These are phyloP conservation scores for Phytophthora hibernalis DNA, from an alignment of 352 stramenopile species.

Conservation along the genomic window DNA sequence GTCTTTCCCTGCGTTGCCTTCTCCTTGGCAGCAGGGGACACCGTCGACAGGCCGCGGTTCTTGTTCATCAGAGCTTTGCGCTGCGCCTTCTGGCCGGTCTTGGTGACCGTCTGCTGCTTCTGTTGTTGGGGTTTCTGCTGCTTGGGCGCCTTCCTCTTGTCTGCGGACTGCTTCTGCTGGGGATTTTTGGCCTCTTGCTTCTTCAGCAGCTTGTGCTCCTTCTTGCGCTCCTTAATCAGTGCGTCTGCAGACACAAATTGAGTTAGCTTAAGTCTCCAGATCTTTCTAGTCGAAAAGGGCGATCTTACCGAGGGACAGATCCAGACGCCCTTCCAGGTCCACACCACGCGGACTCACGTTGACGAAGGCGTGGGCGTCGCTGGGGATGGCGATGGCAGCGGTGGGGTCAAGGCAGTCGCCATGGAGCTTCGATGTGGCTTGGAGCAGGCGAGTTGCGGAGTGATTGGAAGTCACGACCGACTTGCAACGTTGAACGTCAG, in stretches of 20 bases:
- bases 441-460: slow-evolving; percentile 15
- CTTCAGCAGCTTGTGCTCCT: slow-evolving; percentile 54
- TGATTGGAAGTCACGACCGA: slow-evolving; percentile 15
- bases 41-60: slow-evolving; percentile 44
- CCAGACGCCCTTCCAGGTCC: slow-evolving; percentile 49
- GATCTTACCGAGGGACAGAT: slow-evolving; percentile 52
- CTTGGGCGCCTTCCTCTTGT: slow-evolving; percentile 30
- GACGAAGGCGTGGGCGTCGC: slow-evolving; percentile 18
- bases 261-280: slow-evolving; percentile 8
- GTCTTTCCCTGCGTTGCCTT: slow-evolving; percentile 24
- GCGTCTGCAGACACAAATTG: slow-evolving; percentile 41
- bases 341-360: slow-evolving; percentile 39
- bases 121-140: slow-evolving; percentile 25
- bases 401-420: slow-evolving; percentile 19
- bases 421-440: slow-evolving; percentile 10
- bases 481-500: slow-evolving; percentile 9
- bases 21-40: slow-evolving; percentile 4
- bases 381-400: slow-evolving; percentile 33
- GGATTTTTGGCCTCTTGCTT: slow-evolving; percentile 47
- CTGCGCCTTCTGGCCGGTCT: slow-evolving; percentile 34
- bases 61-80: slow-evolving; percentile 56
- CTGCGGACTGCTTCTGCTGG: slow-evolving; percentile 26
- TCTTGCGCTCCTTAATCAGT: slow-evolving; percentile 75
- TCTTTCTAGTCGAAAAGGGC: slow-evolving; percentile 6
- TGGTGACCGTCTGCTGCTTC: slow-evolving; percentile 20